Evolutionary conservation across 495 filamentous ascomycete species (phyloP).

Genomic region (Aspergillus sparsus): DNA sequence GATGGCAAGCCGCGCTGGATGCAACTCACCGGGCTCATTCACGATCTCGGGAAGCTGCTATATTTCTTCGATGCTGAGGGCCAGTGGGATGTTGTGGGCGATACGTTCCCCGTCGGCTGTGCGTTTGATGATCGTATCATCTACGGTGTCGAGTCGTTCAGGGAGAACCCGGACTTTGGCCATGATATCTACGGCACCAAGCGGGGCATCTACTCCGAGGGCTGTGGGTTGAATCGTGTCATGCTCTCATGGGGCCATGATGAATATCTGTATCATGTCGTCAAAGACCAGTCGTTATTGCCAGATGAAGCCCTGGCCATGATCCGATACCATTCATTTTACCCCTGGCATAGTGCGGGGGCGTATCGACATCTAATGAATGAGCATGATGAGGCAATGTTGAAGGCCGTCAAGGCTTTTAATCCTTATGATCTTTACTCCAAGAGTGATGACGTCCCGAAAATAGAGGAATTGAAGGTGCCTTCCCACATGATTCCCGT

Average conservation of each 20-base stretch:
- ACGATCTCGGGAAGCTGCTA: conserved; percentile 85
- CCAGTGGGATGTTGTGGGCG: conserved; percentile 92
- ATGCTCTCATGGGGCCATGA: conserved; percentile 94
- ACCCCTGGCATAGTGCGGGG: conserved; percentile 81
- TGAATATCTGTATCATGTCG: conserved; percentile 85
- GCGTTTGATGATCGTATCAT: conserved; percentile 75
- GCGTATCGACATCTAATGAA: conserved; percentile 81
- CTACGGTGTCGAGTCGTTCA: conserved; percentile 71
- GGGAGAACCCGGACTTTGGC: conserved; percentile 64
- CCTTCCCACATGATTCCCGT: conserved; percentile 1
- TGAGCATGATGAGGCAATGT: conserved; percentile 73
- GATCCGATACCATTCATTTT: conserved; percentile 89
- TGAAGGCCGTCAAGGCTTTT: conserved; percentile 79
- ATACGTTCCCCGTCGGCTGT: conserved; percentile 91
- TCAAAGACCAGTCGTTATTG: conserved; percentile 73
- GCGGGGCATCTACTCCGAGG: conserved; percentile 74
- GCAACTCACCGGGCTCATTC: conserved; percentile 85
- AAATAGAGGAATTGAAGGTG: conserved; percentile 70
- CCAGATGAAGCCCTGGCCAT: conserved; percentile 83
- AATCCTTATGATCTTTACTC: conserved; percentile 92
- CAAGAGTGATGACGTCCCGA: conserved; percentile 81
- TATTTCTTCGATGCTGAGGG: conserved; percentile 80
- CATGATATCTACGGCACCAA: conserved; percentile 69
- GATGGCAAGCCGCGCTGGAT: conserved; percentile 93
- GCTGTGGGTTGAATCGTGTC: conserved; percentile 77